Conservation (phyloP, 495 filamentous ascomycete genomes). For the Xylaria curta region DNA sequence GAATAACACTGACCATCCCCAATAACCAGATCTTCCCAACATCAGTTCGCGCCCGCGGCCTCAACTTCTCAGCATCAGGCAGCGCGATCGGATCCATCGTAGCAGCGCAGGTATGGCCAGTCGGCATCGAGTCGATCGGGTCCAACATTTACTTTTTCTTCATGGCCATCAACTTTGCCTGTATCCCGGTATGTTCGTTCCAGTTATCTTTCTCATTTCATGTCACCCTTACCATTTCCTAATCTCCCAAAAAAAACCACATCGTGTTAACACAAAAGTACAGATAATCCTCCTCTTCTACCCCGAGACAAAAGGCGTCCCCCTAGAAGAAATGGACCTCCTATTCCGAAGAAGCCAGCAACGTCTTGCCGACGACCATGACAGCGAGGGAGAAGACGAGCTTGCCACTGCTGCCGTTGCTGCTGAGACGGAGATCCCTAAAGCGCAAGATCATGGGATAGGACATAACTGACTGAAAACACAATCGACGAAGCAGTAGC, state of each 20-base stretch:
- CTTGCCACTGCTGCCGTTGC: no score
- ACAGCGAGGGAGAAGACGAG: conserved; percentile 15
- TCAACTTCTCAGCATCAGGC: conserved; percentile 58
- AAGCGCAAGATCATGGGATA: background rate
- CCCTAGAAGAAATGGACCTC: conserved; percentile 60
- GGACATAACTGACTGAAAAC: background rate
- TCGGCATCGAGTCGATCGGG: conserved; percentile 58
- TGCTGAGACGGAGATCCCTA: background rate
- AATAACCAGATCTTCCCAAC: conserved; percentile 57
- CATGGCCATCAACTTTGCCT: conserved; percentile 59
- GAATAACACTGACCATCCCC: background rate
- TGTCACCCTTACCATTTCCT: background rate
- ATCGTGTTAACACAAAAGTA: background rate
- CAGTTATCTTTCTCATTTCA: no score
- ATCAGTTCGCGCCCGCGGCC: conserved; percentile 55
- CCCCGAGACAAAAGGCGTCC: conserved; percentile 60
- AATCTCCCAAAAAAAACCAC: no score
- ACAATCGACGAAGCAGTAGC: background rate
- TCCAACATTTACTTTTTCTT: conserved; percentile 67
- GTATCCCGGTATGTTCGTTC: conserved; percentile 56
- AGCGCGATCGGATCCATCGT: conserved; percentile 58
- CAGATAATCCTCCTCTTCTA: conserved; percentile 56
- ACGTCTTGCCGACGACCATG: background rate
- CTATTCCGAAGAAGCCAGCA: conserved; percentile 44
- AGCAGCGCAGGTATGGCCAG: conserved; percentile 58